Percentiles rank a stretch among this genome's conserved stretches.
phyloP scores from a whole-genome alignment of 306 rosid species.

The Lupinus albus region DNA sequence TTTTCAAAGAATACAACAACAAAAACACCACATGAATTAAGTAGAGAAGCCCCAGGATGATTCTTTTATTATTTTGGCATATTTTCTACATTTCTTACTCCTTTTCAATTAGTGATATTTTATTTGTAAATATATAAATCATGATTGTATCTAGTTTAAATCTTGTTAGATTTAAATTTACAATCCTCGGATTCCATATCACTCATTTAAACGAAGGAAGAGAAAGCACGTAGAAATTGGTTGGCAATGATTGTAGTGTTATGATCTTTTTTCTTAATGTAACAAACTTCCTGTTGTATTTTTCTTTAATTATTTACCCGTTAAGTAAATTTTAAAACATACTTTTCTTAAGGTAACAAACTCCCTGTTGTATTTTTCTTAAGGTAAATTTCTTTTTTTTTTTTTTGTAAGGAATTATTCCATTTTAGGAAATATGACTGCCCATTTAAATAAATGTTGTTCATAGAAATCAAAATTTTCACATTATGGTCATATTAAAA shows the following conservation, averaged over 20 bases:
- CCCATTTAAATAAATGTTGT: too few relatives aligned
- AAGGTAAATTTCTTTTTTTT: too few relatives aligned
- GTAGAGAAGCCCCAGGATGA: conserved; percentile 41
- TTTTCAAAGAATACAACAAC: conserved; percentile 25
- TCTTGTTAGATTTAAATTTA: conserved; percentile 31
- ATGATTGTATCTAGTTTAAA: conserved; percentile 62
- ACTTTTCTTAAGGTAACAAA: too few relatives aligned
- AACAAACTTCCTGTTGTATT: too few relatives aligned
- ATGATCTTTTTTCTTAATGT: background rate
- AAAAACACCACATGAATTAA: conserved; percentile 41
- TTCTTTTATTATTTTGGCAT: conserved; percentile 29
- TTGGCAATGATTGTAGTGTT: conserved; percentile 5
- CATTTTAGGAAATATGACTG: too few relatives aligned
- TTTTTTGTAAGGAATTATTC: too few relatives aligned
- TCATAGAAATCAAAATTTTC: too few relatives aligned
- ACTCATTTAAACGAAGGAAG: conserved; percentile 17
- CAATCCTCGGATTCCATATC: conserved; percentile 39
- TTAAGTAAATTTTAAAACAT: too few relatives aligned
- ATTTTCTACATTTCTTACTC: conserved; percentile 15
- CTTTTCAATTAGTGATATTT: conserved; percentile 43
- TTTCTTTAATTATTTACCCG: too few relatives aligned
- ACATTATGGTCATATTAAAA: too few relatives aligned
- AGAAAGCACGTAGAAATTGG: conserved; percentile 11
- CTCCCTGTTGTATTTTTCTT: too few relatives aligned
- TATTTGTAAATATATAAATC: conserved; percentile 64